phyloP scores from a whole-genome alignment of 176 grass and related monocot genomes.

The Raddia guianensis region DNA sequence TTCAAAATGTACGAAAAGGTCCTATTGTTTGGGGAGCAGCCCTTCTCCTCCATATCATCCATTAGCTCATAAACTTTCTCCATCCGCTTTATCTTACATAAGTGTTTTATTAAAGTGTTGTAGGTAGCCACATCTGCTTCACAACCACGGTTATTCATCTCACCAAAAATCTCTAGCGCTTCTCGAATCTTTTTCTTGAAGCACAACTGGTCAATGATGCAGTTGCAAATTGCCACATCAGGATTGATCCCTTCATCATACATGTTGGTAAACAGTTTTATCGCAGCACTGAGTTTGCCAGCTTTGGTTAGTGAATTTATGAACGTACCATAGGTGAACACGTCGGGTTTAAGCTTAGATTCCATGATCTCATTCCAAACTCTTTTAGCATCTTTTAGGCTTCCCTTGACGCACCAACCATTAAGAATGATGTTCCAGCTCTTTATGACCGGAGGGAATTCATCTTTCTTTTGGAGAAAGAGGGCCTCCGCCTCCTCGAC shows the following conservation, averaged over 20 bases:
- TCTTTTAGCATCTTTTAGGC: slow-evolving; percentile 52
- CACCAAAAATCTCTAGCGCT: slow-evolving; percentile 67
- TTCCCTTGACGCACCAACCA: slow-evolving; percentile 83
- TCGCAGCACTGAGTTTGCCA: slow-evolving; percentile 51
- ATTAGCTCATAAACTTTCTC: slow-evolving; percentile 68
- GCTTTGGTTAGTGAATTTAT: slow-evolving; percentile 67
- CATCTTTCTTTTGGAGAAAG: slow-evolving; percentile 61
- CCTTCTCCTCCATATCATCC: slow-evolving; percentile 67
- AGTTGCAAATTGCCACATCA: slow-evolving; percentile 71
- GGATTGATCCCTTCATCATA: slow-evolving; percentile 66
- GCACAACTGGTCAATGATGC: slow-evolving; percentile 73
- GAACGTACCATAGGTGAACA: slow-evolving; percentile 70
- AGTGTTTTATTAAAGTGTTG: slow-evolving; percentile 75
- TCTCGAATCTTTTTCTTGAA: slow-evolving; percentile 81
- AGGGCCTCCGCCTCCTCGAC: slow-evolving; percentile 78
- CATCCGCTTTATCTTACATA: slow-evolving; percentile 65
- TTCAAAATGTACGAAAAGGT: slow-evolving; percentile 75
- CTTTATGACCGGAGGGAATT: slow-evolving; percentile 70
- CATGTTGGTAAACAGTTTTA: slow-evolving; percentile 67
- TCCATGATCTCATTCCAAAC: slow-evolving; percentile 74
- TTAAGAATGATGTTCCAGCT: slow-evolving; percentile 86
- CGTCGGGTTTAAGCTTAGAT: slow-evolving; percentile 55
- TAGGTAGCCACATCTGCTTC: slow-evolving; percentile 65
- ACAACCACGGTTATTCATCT: slow-evolving; percentile 65
- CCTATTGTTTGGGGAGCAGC: slow-evolving; percentile 53